Base-by-base conservation (phyloP, 495 filamentous ascomycete genomes). In the Trichocladium antarcticum region DNA sequence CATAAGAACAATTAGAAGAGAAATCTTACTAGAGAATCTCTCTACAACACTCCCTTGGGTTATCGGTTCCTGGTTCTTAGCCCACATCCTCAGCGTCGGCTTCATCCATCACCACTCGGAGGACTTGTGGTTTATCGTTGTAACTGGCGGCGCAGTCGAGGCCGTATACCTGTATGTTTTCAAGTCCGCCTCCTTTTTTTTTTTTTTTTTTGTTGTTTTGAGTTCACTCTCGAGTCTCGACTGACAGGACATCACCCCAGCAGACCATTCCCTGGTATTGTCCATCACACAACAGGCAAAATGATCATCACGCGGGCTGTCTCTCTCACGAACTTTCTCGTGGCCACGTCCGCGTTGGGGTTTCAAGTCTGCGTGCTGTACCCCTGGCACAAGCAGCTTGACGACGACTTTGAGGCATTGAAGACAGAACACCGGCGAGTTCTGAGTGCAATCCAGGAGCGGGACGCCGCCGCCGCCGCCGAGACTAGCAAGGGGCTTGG, bases 321-420 rank as follows among this genome's bases (percentile, higher is more conserved):
- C 53, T 80, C 78, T 20, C 21, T 81, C 38, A 77, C 74, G 29
- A 83, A 83, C 63, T 81, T 83, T 54, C 57, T 68, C 42, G 72
- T 83, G 49, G 78, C 75, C 42, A 68, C 69, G 19, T 76, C 76
- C n/a, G 79, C 79, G 0, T 66, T 83, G 8, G 63, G 63, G 31
- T 83, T 83, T 58, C 79, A 83, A 63, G 78, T 81, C 41, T 74
- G 71, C 54, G 78, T 83, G 29, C 60, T 83, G 14, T 83, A 83
- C 57, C 79, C 79, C 22, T 83, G 79, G 79, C 79, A 83, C 59
- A 67, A 79, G 32, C 61, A 74, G 52, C 65, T 83, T n/a, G 77
- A 81, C 51, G 65, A 79, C 1, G 74, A 74, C 44, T 81, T 83
- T 58, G 66, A 77, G 45, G 58, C 63, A 28, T 55, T 83, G 39